Evolutionary conservation across 2,329 filamentous ascomycete species (phyloP).

Genomic region (Aurifilum marmelostoma): DNA sequence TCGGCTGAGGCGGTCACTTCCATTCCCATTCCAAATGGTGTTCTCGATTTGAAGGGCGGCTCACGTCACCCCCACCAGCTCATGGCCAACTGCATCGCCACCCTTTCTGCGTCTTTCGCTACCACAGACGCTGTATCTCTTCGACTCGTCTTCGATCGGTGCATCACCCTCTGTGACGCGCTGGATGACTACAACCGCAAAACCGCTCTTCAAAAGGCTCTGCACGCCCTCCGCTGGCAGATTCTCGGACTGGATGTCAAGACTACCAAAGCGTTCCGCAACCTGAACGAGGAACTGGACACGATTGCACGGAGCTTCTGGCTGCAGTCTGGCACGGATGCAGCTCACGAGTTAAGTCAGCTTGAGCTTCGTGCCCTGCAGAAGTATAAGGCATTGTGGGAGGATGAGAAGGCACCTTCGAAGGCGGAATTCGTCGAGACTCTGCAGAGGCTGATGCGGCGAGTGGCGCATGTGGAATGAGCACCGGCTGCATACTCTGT

Average conservation of each 20-base stretch:
- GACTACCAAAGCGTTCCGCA: constrained; percentile 13
- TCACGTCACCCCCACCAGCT: constrained; percentile 11
- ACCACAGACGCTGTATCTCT: constrained; percentile 12
- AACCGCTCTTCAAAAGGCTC: constrained; percentile 7
- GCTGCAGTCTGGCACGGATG: no score
- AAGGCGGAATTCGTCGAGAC: constrained; percentile 6
- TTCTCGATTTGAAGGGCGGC: constrained; percentile 14
- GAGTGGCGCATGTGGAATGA: background rate
- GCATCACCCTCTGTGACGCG: constrained; percentile 24
- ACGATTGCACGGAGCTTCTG: background rate
- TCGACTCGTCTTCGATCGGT: constrained; percentile 5
- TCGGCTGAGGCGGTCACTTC: background rate
- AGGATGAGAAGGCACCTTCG: constrained; percentile 10
- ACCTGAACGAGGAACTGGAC: constrained; percentile 10
- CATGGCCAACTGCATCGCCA: constrained; percentile 18
- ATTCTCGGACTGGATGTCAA: constrained; percentile 22
- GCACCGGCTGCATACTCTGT: background rate
- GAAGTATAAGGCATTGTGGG: constrained; percentile 1
- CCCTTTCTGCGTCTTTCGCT: constrained; percentile 5
- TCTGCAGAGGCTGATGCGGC: constrained; percentile 13
- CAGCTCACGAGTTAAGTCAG: background rate
- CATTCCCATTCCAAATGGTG: background rate
- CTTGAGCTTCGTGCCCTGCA: constrained; percentile 12
- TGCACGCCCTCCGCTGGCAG: constrained; percentile 18
- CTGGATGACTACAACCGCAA: constrained; percentile 11